Conservation (phyloP, 2,329 filamentous ascomycete genomes). For the Aspergillus oerlinghausenensis region DNA sequence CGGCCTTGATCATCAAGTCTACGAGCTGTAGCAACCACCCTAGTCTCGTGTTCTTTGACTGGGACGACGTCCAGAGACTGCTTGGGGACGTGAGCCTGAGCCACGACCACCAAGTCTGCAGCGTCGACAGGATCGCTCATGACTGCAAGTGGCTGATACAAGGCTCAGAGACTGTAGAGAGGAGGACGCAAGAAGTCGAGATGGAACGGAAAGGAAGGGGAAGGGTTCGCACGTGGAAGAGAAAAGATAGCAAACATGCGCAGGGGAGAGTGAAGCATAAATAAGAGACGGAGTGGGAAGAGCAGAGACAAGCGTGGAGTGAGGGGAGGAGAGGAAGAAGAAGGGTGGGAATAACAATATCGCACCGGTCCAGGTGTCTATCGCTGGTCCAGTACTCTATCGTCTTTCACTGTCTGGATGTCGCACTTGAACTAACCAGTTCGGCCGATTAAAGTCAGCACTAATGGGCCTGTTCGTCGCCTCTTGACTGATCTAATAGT, state of each 20-base stretch:
- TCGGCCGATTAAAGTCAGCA: not conserved
- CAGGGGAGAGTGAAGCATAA: not conserved
- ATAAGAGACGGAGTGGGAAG: not conserved
- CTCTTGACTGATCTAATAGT: not conserved
- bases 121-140: constrained; percentile 9
- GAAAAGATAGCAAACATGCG: not conserved
- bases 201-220: not conserved
- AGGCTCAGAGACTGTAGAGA: not conserved
- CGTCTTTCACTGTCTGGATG: not conserved
- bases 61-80: not conserved
- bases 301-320: not conserved
- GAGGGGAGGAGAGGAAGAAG: not conserved
- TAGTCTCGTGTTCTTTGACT: constrained; percentile 4
- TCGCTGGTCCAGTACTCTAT: not conserved
- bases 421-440: not conserved
- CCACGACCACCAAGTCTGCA: constrained; percentile 2
- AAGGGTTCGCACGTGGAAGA: not conserved
- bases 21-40: not conserved
- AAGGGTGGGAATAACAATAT: not conserved
- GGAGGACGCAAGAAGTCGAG: not conserved
- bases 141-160: not conserved
- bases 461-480: not conserved
- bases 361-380: not conserved
- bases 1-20: constrained; percentile 1
- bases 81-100: constrained; percentile 7